These are phyloP conservation scores for Colletotrichum gloeosporioides DNA, from an alignment of 2,329 filamentous ascomycete genomes.

Conservation along the genomic window DNA sequence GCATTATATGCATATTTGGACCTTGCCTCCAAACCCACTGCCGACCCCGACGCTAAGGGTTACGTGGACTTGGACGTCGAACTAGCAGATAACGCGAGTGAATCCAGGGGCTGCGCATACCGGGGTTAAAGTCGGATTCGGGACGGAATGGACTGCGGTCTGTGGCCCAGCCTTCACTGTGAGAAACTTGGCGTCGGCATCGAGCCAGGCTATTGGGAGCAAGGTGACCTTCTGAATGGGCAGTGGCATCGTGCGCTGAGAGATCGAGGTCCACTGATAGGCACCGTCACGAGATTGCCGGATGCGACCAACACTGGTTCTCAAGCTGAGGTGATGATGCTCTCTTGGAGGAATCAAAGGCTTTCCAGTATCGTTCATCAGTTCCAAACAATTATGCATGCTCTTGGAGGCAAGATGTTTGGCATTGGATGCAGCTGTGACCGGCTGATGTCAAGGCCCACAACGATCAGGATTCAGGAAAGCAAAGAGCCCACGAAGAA, in stretches of 20 bases:
- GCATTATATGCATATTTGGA: neutral
- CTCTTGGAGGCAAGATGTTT: neutral
- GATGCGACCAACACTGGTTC: neutral
- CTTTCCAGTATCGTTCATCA: accelerated
- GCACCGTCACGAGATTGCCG: accelerated
- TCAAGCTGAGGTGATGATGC: accelerated
- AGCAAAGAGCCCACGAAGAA: accelerated
- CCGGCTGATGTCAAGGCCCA: accelerated
- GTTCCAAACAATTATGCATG: accelerated
- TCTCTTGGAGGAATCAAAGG: neutral
- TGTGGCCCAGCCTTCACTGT: neutral
- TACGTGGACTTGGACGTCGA: neutral
- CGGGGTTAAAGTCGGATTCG: neutral
- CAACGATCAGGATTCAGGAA: neutral
- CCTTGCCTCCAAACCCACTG: neutral
- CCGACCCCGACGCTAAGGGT: neutral
- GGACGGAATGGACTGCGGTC: neutral
- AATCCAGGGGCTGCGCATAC: neutral
- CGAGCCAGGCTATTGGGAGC: neutral
- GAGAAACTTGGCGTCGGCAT: neutral
- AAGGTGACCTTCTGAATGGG: neutral
- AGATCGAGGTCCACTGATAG: neutral
- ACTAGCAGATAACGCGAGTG: neutral
- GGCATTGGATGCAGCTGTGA: neutral
- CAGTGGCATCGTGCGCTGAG: neutral